Evolutionary conservation across 768 basidiomycete species (phyloP).

Genomic region (Podaxis sp.): DNA sequence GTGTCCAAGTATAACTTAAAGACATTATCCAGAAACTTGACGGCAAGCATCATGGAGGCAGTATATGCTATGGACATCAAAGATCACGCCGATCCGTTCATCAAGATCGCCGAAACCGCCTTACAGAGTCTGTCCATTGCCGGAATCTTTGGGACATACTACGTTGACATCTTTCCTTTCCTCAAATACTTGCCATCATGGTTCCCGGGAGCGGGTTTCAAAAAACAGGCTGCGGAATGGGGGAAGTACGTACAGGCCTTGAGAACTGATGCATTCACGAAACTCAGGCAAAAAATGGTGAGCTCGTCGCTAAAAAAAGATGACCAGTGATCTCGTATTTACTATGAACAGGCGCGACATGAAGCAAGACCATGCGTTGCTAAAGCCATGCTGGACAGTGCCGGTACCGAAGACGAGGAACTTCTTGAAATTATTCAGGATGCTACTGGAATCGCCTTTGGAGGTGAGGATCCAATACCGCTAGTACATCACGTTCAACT

Average conservation of each 20-base stretch:
- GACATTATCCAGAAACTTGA: neutral
- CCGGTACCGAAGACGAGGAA: neutral
- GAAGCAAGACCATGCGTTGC: neutral
- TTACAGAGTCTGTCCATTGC: slow-evolving; percentile 24
- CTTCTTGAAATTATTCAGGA: neutral
- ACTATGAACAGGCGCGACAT: neutral
- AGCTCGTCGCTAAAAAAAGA: neutral
- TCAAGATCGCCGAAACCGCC: slow-evolving; percentile 26
- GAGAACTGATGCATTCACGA: slow-evolving; percentile 18
- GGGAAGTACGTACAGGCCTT: slow-evolving; percentile 14
- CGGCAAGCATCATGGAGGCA: slow-evolving; percentile 20
- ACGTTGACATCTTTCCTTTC: slow-evolving; percentile 29
- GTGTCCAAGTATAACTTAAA: neutral
- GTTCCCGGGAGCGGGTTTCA: slow-evolving; percentile 24
- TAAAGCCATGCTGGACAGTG: neutral
- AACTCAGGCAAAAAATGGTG: slow-evolving; percentile 19
- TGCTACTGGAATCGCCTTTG: slow-evolving; percentile 7
- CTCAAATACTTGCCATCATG: slow-evolving; percentile 25
- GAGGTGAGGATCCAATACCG: neutral
- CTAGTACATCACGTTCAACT: neutral
- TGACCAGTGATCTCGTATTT: neutral
- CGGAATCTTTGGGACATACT: slow-evolving; percentile 28
- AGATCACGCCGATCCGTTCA: slow-evolving; percentile 23
- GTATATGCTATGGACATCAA: slow-evolving; percentile 46
- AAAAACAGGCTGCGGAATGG: slow-evolving; percentile 12